Base-by-base conservation (phyloP, 106 monocot species). In the Triglochin maritima region DNA sequence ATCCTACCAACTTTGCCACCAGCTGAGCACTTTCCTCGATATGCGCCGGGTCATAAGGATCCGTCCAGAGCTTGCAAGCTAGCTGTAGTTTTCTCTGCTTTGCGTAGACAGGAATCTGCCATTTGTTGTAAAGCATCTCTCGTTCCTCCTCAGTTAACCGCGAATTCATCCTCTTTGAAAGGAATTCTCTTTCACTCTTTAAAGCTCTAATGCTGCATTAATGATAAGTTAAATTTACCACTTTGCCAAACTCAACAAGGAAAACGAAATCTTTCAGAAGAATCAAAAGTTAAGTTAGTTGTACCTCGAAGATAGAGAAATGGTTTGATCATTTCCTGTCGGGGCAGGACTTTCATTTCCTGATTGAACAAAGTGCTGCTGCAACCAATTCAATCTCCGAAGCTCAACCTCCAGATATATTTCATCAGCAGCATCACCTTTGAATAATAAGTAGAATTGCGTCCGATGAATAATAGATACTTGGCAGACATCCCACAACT, bases 341-440 rank as follows among this genome's bases (percentile, higher is more conserved):
- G 72, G 76, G 60, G 80, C 79, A 52, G 87, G 84, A 57, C 79
- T 88, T 56, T 79, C 74, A 80, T 81, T 74, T 17, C 74, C 83
- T 46, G 70, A 65, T 62, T 88, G 81, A 50, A 65, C 57, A 71
- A 88, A 84, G 65, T 91, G 88, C 48, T 98, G 79, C 46, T 80
- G 81, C 67, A 98, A 62, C 96, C 96, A 98, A 54, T 71, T 81
- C 55, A 91, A 72, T 62, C 96, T 77, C 12, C 96, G 69, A 49
- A 98, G 72, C 77, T 98, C 96, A 47, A 98, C 96, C 68, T 98
- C 91, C 13, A 98, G 79, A 50, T 98, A 98, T 52, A 98, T 98
- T 67, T 98, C 84, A 79, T 98, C 96, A 15, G 91, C 88, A 62
- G 81, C 76, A 56, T 98, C 90, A 17, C 96, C 96, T 63, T 68